Conservation (phyloP, 352 stramenopile genomes). For the Pythium sp. region DNA sequence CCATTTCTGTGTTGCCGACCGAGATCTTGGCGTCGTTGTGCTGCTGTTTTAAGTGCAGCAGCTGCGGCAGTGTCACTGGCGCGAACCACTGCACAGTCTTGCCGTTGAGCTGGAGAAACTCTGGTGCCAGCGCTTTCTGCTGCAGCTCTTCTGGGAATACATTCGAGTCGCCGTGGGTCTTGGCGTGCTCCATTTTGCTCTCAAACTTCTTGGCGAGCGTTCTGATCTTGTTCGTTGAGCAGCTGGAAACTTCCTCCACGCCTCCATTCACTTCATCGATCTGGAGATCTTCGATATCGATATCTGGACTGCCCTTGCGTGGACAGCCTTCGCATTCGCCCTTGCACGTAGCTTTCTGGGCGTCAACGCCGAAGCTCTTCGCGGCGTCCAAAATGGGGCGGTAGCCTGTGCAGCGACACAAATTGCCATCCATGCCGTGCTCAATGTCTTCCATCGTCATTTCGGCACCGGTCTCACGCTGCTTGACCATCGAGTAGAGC, state of each 20-base stretch:
- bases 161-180: constrained; percentile 16
- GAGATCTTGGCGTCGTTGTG: constrained; percentile 90
- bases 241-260: constrained; percentile 46
- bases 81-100: constrained; percentile 90
- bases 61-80: constrained; percentile 84
- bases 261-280: constrained; percentile 20
- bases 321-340: constrained; percentile 63
- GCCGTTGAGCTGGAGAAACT: constrained; percentile 68
- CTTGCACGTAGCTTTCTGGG: constrained; percentile 53
- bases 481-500: constrained; percentile 80
- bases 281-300: constrained; percentile 62
- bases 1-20: constrained; percentile 96
- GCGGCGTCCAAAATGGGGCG: constrained; percentile 81
- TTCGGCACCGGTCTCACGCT: constrained; percentile 59
- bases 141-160: constrained; percentile 66
- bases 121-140: constrained; percentile 42
- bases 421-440: constrained; percentile 94
- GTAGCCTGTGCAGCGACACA: constrained; percentile 94
- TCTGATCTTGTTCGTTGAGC: constrained; percentile 69
- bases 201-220: constrained; percentile 41
- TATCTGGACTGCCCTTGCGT: constrained; percentile 37
- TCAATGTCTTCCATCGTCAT: constrained; percentile 89
- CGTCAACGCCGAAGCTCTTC: constrained; percentile 84
- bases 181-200: constrained; percentile 21
- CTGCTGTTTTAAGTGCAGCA: constrained; percentile 87